These are phyloP conservation scores for Colletotrichum godetiae DNA, from an alignment of 2,329 filamentous ascomycete species.

Conservation along the genomic window DNA sequence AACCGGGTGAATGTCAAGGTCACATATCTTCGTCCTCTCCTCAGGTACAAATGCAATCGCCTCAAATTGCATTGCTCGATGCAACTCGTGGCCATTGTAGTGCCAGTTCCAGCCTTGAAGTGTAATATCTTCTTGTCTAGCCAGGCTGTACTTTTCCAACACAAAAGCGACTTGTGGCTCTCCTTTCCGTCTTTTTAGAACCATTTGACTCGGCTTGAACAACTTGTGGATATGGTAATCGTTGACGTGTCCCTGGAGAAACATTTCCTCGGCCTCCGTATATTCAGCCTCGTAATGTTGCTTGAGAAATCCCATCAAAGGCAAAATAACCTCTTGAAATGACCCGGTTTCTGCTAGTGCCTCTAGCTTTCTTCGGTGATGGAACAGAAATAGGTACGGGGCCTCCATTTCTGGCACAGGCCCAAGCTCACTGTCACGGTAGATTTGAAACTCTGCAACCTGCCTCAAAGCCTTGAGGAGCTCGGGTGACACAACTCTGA, in stretches of 20 bases:
- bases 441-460: background rate
- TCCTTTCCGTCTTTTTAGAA: background rate
- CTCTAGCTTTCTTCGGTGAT: background rate
- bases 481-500: background rate
- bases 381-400: background rate
- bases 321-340: background rate
- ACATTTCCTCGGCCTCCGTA: background rate
- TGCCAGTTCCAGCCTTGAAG: background rate
- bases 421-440: no score
- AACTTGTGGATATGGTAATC: background rate
- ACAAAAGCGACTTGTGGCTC: background rate
- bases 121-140: background rate
- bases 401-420: conserved; percentile 7
- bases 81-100: background rate
- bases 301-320: background rate
- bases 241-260: background rate
- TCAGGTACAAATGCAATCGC: background rate
- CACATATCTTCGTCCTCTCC: background rate
- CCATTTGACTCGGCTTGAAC: conserved; percentile 7
- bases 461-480: background rate
- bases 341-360: background rate
- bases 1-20: background rate
- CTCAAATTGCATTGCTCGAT: no score
- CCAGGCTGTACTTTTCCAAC: background rate
- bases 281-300: background rate